Percentiles rank a stretch among this genome's conserved stretches.
Conservation (phyloP, 495 filamentous ascomycete species). For the Cenococcum geophilum region DNA sequence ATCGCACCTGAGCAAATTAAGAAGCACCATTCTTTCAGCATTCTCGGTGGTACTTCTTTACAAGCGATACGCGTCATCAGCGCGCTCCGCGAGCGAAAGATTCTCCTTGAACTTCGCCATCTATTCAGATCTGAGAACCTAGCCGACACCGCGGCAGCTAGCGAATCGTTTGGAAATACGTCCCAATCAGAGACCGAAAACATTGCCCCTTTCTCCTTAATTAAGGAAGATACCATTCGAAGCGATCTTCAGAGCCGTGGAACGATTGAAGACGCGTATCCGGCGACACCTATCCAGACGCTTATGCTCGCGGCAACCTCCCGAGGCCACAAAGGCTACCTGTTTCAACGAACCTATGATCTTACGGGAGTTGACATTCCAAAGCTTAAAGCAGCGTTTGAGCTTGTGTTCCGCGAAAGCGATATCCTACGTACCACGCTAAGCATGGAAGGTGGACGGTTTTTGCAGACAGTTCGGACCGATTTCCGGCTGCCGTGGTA, state of each 20-base stretch:
- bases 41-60: constrained; percentile 24
- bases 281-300: constrained; percentile 5
- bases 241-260: neutral
- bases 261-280: constrained; percentile 6
- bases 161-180: neutral
- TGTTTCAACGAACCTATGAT: neutral
- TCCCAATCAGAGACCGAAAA: neutral
- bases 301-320: neutral
- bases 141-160: neutral
- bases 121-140: constrained; percentile 10
- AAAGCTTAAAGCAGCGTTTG: neutral
- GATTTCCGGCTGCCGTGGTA: constrained; percentile 3
- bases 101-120: constrained; percentile 15
- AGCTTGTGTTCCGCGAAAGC: neutral
- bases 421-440: neutral
- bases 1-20: constrained; percentile 4
- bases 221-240: neutral
- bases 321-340: neutral
- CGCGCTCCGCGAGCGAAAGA: constrained; percentile 5
- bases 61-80: constrained; percentile 12
- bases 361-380: neutral
- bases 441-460: neutral
- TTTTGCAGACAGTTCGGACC: neutral
- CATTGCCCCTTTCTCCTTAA: constrained; percentile 3
- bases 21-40: constrained; percentile 13